Conservation (phyloP, 148 eudicot genomes). For the Mesembryanthemum crystallinum region DNA sequence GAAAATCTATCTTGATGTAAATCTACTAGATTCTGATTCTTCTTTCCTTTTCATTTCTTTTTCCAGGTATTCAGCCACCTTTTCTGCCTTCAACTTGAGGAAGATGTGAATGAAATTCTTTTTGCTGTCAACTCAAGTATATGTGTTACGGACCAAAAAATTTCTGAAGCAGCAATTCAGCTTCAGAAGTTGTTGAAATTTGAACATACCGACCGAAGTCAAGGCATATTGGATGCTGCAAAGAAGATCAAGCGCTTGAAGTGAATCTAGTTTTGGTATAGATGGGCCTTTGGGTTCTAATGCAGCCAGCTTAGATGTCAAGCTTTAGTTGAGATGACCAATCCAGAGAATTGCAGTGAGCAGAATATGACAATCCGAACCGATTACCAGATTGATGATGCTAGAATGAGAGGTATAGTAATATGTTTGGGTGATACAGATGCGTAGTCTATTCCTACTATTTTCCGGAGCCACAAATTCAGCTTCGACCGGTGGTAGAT, state of each 20-base stretch:
- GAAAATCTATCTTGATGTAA: background rate
- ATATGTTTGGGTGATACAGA: background rate
- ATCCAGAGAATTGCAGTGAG: background rate
- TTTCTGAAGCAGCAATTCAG: conserved; percentile 47
- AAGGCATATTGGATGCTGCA: conserved; percentile 43
- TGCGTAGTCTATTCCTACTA: background rate
- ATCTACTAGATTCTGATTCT: background rate
- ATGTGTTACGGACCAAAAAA: conserved; percentile 33
- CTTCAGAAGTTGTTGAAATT: conserved; percentile 49
- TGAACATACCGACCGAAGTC: conserved; percentile 45
- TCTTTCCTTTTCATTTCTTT: background rate
- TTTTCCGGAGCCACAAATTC: background rate
- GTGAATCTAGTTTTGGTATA: conserved; percentile 11
- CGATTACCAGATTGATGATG: background rate
- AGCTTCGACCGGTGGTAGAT: background rate
- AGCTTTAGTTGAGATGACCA: background rate
- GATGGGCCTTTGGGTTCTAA: background rate
- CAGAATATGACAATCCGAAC: background rate
- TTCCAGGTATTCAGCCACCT: conserved; percentile 71
- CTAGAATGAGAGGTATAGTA: background rate
- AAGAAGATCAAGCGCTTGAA: conserved; percentile 54
- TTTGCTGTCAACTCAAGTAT: conserved; percentile 60
- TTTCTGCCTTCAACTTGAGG: conserved; percentile 75
- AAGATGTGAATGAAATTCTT: conserved; percentile 88
- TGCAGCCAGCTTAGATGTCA: background rate